Evolutionary conservation across 805 yeast genomes (phyloP), one percentile per base, ranked within the genome.

Genomic region (Saccharomycopsis sp.): DNA sequence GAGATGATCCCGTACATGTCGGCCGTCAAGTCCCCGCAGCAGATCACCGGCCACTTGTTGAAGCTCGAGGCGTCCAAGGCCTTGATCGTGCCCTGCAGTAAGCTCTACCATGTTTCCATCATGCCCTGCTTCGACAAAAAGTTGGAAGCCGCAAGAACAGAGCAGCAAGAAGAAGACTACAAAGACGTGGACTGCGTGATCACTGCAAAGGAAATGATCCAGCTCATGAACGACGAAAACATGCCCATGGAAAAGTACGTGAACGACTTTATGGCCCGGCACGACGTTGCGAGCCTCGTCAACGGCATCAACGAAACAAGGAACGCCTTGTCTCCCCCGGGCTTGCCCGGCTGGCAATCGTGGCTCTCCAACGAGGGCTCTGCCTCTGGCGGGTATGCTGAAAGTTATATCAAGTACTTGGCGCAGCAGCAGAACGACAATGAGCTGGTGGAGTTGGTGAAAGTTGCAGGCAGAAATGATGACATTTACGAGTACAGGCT

Each of bases 71-170:
- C 58, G 16, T 55, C 65, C 9, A 43, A 45, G n/a, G 66, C 67
- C 13, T 54, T 64, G 9, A 50, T 55, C 2, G 47, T 59, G 0
- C 19, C 50, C 4, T 42, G 42, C 1, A 54, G 63, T 0, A 52
- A 70, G 2, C 61, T 87, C 0, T 92, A 85, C 55, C 96, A 89
- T 57, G 61, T 92, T 41, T 73, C 92, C 5, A 66, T 92, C 16
- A 89, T 89, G 97, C 97, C 98, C 2, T 89, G 97, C 53, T 92
- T 92, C 58, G 98, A 92, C 59, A 92, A 92, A 62, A 92, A 92
- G 59, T 68, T 88, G 31, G 98, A 92, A 62, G 92, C 96, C 20
- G 87, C 95, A 3, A 69, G 97, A 47, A 79, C 83, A 0, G 95
- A 85, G 49, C 63, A 68, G 39, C 66, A 61, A 15, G 53, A 48